Conservation (phyloP, 108 stramenopile genomes). For the Skeletonema potamos region DNA sequence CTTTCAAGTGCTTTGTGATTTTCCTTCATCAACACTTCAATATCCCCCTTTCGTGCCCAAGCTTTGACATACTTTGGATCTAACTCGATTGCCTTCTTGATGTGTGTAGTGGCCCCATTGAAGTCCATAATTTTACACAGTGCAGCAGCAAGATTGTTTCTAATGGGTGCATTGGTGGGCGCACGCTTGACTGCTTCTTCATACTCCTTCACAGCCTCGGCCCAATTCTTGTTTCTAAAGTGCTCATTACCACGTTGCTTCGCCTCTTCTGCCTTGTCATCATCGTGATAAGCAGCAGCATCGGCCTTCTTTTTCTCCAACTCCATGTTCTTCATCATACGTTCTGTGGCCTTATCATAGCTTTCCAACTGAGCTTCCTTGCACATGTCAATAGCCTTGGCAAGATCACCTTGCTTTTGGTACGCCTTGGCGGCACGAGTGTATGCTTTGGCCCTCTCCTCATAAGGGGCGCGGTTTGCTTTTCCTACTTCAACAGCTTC, state of each 20-base stretch:
- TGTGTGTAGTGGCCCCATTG: conserved; percentile 90
- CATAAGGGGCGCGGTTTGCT: conserved; percentile 86
- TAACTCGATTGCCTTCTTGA: conserved; percentile 94
- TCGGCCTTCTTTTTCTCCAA: conserved; percentile 93
- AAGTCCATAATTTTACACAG: conserved; percentile 97
- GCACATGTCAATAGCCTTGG: conserved; percentile 89
- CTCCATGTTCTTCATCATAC: conserved; percentile 93
- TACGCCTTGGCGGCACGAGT: conserved; percentile 93
- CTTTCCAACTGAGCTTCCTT: conserved; percentile 83
- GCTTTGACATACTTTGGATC: conserved; percentile 99
- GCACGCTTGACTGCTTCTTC: conserved; percentile 98
- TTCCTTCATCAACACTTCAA: conserved; percentile 97
- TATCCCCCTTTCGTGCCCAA: conserved; percentile 98
- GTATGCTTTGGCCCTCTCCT: conserved; percentile 93
- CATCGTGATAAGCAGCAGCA: conserved; percentile 88
- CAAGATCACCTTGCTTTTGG: conserved; percentile 89
- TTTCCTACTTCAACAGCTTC: conserved; percentile 93
- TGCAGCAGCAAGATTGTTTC: conserved; percentile 97
- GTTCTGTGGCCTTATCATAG: conserved; percentile 88
- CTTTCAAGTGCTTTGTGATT: conserved; percentile 97
- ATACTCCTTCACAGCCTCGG: conserved; percentile 83
- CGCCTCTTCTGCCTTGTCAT: conserved; percentile 95
- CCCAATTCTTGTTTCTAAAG: conserved; percentile 91
- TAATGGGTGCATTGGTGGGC: conserved; percentile 95
- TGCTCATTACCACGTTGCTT: conserved; percentile 96